Conservation (phyloP, 495 filamentous ascomycete species). For the Chlorociboria aeruginascens region DNA sequence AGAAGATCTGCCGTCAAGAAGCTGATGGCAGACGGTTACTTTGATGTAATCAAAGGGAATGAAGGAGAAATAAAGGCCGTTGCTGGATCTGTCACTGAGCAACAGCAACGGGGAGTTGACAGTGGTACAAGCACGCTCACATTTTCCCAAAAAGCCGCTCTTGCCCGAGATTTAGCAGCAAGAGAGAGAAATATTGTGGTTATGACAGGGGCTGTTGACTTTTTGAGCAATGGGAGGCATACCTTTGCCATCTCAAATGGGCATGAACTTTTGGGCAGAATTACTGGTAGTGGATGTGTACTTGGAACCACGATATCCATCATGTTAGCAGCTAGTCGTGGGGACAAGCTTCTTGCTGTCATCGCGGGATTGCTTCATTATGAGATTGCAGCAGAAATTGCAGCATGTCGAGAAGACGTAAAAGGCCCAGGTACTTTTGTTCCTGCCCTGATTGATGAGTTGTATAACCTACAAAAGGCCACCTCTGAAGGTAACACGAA, state of each 20-base stretch:
- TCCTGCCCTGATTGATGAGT: conserved; percentile 70
- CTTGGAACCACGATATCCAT: conserved; percentile 73
- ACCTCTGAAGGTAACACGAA: conserved; percentile 3
- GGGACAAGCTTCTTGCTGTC: conserved; percentile 55
- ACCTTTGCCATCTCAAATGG: conserved; percentile 66
- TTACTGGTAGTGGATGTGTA: conserved; percentile 84
- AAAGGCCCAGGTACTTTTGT: conserved; percentile 81
- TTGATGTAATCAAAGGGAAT: conserved; percentile 90
- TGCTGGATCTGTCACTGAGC: conserved; percentile 38
- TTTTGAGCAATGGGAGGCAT: conserved; percentile 59
- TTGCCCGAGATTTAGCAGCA: conserved; percentile 53
- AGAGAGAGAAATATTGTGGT: conserved; percentile 66
- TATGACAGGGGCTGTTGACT: conserved; percentile 73
- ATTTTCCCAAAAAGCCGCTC: conserved; percentile 38
- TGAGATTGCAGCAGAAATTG: conserved; percentile 76
- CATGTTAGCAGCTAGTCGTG: conserved; percentile 46
- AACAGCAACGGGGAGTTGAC: conserved; percentile 87
- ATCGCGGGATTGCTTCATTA: conserved; percentile 65
- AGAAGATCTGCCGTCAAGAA: conserved; percentile 57
- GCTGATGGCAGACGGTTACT: conserved; percentile 64
- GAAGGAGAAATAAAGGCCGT: conserved; percentile 79
- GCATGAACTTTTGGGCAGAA: conserved; percentile 59
- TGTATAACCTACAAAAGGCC: conserved; percentile 26
- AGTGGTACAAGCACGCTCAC: conserved; percentile 47
- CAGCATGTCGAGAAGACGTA: conserved; percentile 47